Conservation (phyloP, 1,284 basidiomycete genomes). For the Tetrapyrgos nigripes region DNA sequence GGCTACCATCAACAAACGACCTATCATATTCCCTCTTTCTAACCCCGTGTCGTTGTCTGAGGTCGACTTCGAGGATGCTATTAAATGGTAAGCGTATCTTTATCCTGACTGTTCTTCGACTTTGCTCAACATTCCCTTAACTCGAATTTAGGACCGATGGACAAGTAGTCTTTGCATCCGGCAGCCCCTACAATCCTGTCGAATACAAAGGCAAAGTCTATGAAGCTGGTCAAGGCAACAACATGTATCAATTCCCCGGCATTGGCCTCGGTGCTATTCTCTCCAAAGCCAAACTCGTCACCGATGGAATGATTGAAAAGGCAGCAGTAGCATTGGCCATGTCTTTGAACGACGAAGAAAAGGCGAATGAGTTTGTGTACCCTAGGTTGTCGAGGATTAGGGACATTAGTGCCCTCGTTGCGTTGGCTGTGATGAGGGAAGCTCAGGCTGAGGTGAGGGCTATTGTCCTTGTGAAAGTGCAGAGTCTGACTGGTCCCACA, state of each 20-base stretch:
- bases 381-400: conserved; percentile 71
- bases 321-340: conserved; percentile 68
- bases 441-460: conserved; percentile 66
- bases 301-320: conserved; percentile 67
- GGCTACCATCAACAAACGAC: conserved; percentile 73
- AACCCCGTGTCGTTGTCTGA: conserved; percentile 80
- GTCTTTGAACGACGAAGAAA: conserved; percentile 68
- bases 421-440: conserved; percentile 63
- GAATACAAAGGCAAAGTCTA: conserved; percentile 56
- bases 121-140: conserved; percentile 15
- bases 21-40: conserved; percentile 88
- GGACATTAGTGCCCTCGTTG: conserved; percentile 70
- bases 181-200: conserved; percentile 75
- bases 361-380: conserved; percentile 59
- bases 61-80: conserved; percentile 74
- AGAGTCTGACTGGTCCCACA: neutral
- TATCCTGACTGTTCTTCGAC: neutral
- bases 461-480: neutral
- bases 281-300: conserved; percentile 63
- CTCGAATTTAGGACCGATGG: conserved; percentile 58
- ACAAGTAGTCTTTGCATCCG: conserved; percentile 79
- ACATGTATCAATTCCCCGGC: conserved; percentile 74
- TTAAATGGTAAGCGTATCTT: conserved; percentile 57
- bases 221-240: conserved; percentile 85
- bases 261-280: conserved; percentile 75